phyloP scores from a whole-genome alignment of 129 eudicot genomes.

The Arctium minus region DNA sequence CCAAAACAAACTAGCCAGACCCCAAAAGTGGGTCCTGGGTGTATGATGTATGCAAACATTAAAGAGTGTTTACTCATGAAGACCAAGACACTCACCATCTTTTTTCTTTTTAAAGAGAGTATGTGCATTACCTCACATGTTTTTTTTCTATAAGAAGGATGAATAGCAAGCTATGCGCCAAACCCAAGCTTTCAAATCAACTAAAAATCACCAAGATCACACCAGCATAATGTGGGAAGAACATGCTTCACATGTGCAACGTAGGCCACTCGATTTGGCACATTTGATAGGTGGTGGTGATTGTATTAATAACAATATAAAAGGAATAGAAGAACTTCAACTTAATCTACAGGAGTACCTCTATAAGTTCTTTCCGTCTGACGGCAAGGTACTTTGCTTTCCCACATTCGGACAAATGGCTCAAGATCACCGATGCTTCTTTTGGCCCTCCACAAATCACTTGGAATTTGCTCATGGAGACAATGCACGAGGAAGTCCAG shows the following conservation, averaged over 20 bases:
- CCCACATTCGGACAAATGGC: conserved; percentile 56
- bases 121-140: neutral
- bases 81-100: no score
- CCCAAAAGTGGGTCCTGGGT: no score
- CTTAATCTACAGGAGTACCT: conserved; percentile 42
- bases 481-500: conserved; percentile 69
- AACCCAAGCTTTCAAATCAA: neutral
- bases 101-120: no score
- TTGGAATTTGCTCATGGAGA: conserved; percentile 64
- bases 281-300: no score
- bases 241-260: no score
- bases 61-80: no score
- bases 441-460: conserved; percentile 42
- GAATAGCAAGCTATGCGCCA: neutral
- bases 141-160: neutral
- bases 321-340: neutral
- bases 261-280: no score
- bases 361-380: conserved; percentile 48
- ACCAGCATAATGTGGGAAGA: neutral
- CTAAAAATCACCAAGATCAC: neutral
- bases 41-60: no score
- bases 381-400: conserved; percentile 52
- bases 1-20: no score
- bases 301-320: neutral
- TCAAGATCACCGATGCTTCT: conserved; percentile 65